Conservation (phyloP, 495 filamentous ascomycete species). For the Podospora didyma region DNA sequence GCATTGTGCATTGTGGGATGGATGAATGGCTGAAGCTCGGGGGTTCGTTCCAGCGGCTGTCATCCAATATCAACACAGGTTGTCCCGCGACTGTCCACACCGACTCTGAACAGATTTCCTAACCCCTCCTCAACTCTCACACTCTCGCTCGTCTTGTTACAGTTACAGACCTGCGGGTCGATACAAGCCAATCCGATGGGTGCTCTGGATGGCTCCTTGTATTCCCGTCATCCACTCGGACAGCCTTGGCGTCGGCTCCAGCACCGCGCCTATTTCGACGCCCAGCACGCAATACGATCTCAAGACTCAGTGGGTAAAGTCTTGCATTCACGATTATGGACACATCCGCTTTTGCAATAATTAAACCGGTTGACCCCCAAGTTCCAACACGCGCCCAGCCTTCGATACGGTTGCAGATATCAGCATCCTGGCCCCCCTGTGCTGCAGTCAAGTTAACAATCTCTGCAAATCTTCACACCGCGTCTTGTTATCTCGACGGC, state of each 20-base stretch:
- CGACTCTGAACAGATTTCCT: too few relatives aligned
- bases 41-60: too few relatives aligned
- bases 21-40: too few relatives aligned
- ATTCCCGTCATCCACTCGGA: too few relatives aligned
- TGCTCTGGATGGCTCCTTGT: neutral
- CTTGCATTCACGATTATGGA: neutral
- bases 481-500: constrained; percentile 12
- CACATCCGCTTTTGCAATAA: too few relatives aligned
- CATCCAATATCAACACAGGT: too few relatives aligned
- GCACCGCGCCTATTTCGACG: constrained; percentile 9
- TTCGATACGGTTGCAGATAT: constrained; percentile 1
- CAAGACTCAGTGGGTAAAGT: neutral
- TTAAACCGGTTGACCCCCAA: too few relatives aligned
- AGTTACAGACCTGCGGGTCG: neutral
- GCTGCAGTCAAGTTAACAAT: constrained; percentile 3
- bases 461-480: constrained; percentile 11
- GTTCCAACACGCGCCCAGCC: neutral
- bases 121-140: too few relatives aligned
- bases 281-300: neutral
- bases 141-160: too few relatives aligned
- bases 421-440: neutral
- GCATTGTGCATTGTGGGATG: too few relatives aligned
- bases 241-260: constrained; percentile 6
- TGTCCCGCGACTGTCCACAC: too few relatives aligned
- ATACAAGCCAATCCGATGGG: neutral